Base-by-base conservation (phyloP, 129 eudicot species). In the Tagetes patula region DNA sequence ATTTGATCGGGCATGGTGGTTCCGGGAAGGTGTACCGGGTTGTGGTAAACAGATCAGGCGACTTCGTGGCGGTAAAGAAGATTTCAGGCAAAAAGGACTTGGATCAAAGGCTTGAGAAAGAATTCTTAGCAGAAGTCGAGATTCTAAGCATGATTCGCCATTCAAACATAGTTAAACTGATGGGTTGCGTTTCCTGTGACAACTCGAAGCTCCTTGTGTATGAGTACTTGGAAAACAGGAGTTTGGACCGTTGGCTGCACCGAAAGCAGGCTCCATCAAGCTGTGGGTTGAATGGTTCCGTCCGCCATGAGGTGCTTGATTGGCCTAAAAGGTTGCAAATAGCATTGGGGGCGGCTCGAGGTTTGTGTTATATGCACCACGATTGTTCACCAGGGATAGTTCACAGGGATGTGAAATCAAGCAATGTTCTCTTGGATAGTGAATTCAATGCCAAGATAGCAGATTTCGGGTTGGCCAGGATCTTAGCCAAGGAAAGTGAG, bases 371-470 rank as follows among this genome's bases (percentile, higher is more conserved):
- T 62, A 84, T 93, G 94, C 98, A 93, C 74, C 90, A 93, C 7
- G 92, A 93, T 42, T 85, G 87, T 64, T 85, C 82, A 4, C 90
- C 95, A 2, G 86, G 88, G 1, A 82, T 89, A 11, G 61, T 93
- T 67, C 98, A 93, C 69, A 79, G 96, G 6, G 98, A 93, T 60
- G 79, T 93, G 49, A 93, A 93, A 67, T 89, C 95, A 6, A 85
- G 90, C 82, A 93, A 93, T 43, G 81, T 89, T 8, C 81, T 93
- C 71, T 67, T 92, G 30, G 96, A 87, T 62, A 74, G 89, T 2
- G 83, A 83, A 31, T 89, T 92, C 82, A 87, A 87, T 80, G 98
- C 98, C 8, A 93, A 89, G 75, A 87, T 93, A 30, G 96, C 98
- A 2, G 98, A 93, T 87, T 93, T 93, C 12, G 98, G 98, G 10